Evolutionary conservation across 148 eudicot species (phyloP).

Genomic region (Fagopyrum tataricum): DNA sequence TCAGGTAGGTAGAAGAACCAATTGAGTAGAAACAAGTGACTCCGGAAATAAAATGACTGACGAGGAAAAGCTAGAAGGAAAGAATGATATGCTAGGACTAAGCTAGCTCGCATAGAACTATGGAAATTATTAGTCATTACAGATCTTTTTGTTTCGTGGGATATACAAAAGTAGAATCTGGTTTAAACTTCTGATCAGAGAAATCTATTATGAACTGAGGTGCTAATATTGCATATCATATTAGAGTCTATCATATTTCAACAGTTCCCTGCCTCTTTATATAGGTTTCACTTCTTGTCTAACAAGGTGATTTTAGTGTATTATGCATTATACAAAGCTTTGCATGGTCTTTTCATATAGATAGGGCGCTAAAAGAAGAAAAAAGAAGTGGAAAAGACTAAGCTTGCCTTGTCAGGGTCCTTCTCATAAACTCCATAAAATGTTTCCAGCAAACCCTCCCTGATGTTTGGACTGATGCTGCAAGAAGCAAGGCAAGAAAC

Average conservation of each 20-base stretch:
- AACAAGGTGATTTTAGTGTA: neutral
- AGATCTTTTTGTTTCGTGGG: neutral
- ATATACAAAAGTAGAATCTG: neutral
- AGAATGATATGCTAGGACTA: neutral
- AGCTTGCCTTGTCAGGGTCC: slow-evolving; percentile 75
- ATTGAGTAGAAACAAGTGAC: neutral
- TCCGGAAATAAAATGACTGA: neutral
- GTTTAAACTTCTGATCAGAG: neutral
- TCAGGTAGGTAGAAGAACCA: neutral
- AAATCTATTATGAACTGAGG: neutral
- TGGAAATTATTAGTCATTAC: neutral
- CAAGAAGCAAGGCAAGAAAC: slow-evolving; percentile 20
- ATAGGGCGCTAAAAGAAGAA: neutral
- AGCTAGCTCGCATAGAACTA: neutral
- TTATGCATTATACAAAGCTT: neutral
- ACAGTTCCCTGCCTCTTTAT: neutral
- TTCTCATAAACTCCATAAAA: slow-evolving; percentile 98
- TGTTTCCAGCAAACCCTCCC: slow-evolving; percentile 86
- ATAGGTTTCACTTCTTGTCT: neutral
- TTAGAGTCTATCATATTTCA: neutral
- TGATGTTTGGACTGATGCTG: slow-evolving; percentile 91
- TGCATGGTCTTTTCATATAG: neutral
- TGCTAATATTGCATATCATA: neutral
- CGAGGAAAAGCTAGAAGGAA: neutral
- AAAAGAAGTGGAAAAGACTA: neutral